These are phyloP conservation scores for Fusarium brachygibbosum DNA, from an alignment of 2,329 filamentous ascomycete species.

Conservation along the genomic window DNA sequence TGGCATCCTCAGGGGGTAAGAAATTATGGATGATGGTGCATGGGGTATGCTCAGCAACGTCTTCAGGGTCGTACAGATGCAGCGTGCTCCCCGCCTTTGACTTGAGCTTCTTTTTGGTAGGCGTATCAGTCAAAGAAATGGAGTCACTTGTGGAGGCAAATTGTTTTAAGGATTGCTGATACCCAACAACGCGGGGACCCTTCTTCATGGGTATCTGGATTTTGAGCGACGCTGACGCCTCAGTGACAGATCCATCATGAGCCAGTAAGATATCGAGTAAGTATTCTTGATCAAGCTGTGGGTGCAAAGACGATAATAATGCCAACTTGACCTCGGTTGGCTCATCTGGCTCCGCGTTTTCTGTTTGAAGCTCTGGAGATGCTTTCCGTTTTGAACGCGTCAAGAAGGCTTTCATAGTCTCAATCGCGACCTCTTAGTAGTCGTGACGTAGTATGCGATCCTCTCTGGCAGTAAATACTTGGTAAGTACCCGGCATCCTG, in stretches of 20 bases:
- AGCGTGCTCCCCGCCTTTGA: constrained; percentile 85
- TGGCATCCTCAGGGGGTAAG: constrained; percentile 77
- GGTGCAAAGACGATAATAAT: constrained; percentile 82
- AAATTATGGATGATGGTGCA: constrained; percentile 96
- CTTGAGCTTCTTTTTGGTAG: constrained; percentile 65
- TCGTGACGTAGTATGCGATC: background rate
- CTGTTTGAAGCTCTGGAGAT: constrained; percentile 47
- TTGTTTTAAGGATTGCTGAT: constrained; percentile 74
- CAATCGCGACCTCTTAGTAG: background rate
- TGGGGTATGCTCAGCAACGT: constrained; percentile 86
- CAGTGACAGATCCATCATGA: constrained; percentile 80
- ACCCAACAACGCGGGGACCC: constrained; percentile 57
- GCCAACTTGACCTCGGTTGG: constrained; percentile 92
- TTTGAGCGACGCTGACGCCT: constrained; percentile 70
- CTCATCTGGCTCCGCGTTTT: constrained; percentile 69
- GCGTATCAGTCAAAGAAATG: constrained; percentile 29
- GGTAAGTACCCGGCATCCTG: background rate
- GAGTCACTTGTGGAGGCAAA: constrained; percentile 56
- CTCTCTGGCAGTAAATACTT: background rate
- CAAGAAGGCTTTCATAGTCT: constrained; percentile 70
- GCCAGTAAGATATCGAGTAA: constrained; percentile 84
- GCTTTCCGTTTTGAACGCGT: constrained; percentile 66
- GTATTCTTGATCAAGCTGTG: constrained; percentile 71
- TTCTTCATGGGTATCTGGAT: constrained; percentile 52
- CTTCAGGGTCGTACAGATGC: constrained; percentile 83